Conservation (phyloP, 345 rosid genomes). For the Gossypium mustelinum region DNA sequence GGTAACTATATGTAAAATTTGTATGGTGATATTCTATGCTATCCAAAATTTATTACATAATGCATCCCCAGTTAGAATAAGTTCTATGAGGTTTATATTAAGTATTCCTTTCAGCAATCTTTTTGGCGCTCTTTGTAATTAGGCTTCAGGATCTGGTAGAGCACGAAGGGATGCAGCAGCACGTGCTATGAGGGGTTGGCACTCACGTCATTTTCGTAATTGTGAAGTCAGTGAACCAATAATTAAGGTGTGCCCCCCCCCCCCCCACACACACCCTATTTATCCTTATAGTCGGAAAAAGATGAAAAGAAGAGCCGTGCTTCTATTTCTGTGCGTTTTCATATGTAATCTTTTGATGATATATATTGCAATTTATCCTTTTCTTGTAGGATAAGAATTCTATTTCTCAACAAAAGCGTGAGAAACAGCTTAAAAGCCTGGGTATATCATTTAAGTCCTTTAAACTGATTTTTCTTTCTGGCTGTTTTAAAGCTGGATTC, state of each 20-base stretch:
- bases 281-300: not conserved
- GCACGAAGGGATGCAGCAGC: constrained; percentile 68
- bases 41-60: not conserved
- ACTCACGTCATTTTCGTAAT: constrained; percentile 49
- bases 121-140: constrained; percentile 22
- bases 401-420: constrained; percentile 42
- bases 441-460: constrained; percentile 43
- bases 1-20: not conserved
- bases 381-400: constrained; percentile 48
- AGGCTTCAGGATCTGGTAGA: constrained; percentile 55
- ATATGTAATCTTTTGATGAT: constrained; percentile 2
- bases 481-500: constrained; percentile 12
- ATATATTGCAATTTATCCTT: not conserved
- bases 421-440: constrained; percentile 49
- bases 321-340: not conserved
- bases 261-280: not conserved
- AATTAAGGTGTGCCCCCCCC: constrained; percentile 38
- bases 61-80: not conserved
- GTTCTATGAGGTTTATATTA: not conserved
- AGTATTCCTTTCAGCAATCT: constrained; percentile 6
- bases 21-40: not conserved
- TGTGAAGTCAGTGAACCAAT: constrained; percentile 57
- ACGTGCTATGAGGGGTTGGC: constrained; percentile 88
- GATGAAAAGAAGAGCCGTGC: not conserved
- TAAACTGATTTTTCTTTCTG: not conserved